These are phyloP conservation scores for Corymbia calophylla DNA, from an alignment of 441 rosid genomes.

Conservation along the genomic window DNA sequence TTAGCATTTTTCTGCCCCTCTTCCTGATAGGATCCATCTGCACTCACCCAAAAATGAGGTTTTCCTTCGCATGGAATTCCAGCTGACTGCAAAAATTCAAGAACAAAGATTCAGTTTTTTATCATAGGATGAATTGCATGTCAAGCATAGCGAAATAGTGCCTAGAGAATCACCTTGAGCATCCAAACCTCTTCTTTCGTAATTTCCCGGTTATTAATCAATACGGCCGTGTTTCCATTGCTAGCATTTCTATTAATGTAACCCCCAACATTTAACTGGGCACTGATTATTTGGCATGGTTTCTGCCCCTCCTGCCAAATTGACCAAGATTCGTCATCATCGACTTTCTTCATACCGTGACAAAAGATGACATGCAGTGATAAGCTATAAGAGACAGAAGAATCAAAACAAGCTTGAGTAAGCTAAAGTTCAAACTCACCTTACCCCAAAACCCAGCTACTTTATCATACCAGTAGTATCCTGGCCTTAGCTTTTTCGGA, in stretches of 20 bases:
- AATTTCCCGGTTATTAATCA: slow-evolving; percentile 81
- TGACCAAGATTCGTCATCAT: slow-evolving; percentile 14
- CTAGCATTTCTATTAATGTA: slow-evolving; percentile 56
- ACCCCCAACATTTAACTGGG: slow-evolving; percentile 69
- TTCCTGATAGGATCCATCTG: slow-evolving; percentile 87
- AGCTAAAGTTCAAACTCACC: slow-evolving; percentile 38
- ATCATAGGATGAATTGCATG: neutral
- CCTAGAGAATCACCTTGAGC: slow-evolving; percentile 59
- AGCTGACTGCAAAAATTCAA: slow-evolving; percentile 59
- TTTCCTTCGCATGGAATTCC: slow-evolving; percentile 97
- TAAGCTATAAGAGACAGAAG: neutral
- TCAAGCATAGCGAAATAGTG: neutral
- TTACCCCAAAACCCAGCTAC: slow-evolving; percentile 98
- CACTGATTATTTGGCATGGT: slow-evolving; percentile 76
- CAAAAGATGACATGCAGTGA: neutral
- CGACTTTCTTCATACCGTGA: neutral
- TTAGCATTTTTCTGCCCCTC: slow-evolving; percentile 91
- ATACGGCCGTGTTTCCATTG: slow-evolving; percentile 82
- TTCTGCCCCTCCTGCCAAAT: slow-evolving; percentile 81
- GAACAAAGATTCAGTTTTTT: neutral
- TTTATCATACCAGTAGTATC: slow-evolving; percentile 93
- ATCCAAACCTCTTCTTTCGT: slow-evolving; percentile 82
- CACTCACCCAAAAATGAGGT: slow-evolving; percentile 93
- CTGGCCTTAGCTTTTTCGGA: slow-evolving; percentile 87
- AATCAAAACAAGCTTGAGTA: neutral